Evolutionary conservation across 805 yeast genomes (phyloP).

Genomic region (Zygosaccharomyces siamensis): DNA sequence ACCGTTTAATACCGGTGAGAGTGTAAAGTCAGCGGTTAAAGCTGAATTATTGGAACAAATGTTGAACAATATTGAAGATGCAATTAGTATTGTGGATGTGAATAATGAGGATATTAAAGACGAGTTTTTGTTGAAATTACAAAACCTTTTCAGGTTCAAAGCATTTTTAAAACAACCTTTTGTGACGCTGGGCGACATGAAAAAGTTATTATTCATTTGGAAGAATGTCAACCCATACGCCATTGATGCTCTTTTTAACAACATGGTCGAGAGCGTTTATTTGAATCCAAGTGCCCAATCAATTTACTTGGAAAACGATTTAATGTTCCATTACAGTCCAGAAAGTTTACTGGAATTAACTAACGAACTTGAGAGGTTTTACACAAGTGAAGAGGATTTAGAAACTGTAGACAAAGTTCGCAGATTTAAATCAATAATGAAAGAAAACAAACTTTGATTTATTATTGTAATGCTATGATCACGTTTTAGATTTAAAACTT

Average conservation of each 20-base stretch:
- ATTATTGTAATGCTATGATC: neutral
- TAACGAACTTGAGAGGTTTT: constrained; percentile 13
- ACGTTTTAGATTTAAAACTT: neutral
- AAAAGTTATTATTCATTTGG: constrained; percentile 25
- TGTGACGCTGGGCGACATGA: constrained; percentile 17
- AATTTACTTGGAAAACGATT: constrained; percentile 17
- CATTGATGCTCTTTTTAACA: constrained; percentile 28
- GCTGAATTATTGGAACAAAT: constrained; percentile 25
- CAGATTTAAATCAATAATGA: constrained; percentile 12
- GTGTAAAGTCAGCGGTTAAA: constrained; percentile 9
- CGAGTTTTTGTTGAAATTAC: constrained; percentile 16
- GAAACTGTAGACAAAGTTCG: constrained; percentile 19
- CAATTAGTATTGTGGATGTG: constrained; percentile 17
- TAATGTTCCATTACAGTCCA: constrained; percentile 19
- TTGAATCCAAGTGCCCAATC: constrained; percentile 20
- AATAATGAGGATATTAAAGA: constrained; percentile 6
- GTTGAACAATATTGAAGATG: constrained; percentile 27
- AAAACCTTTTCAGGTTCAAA: constrained; percentile 28
- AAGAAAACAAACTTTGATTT: constrained; percentile 1
- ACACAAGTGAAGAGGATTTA: constrained; percentile 11
- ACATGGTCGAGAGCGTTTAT: constrained; percentile 30
- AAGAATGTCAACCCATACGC: constrained; percentile 15
- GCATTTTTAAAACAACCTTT: constrained; percentile 23
- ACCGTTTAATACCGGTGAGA: constrained; percentile 7
- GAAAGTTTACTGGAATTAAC: constrained; percentile 13